These are phyloP conservation scores for Sugiyamaella marilandica DNA, from an alignment of 805 yeast species.

Conservation along the genomic window DNA sequence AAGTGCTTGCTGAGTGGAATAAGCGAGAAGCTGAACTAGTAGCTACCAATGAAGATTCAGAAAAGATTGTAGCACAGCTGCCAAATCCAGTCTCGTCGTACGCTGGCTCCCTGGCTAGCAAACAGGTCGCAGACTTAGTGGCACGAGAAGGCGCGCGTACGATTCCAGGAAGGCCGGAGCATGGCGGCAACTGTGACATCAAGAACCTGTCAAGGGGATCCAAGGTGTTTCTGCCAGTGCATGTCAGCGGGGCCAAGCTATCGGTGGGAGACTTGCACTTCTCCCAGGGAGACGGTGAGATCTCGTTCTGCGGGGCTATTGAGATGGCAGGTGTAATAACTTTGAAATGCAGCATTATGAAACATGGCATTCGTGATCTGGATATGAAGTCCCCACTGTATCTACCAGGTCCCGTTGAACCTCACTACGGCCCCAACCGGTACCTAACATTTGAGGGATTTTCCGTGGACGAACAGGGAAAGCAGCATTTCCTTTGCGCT, in stretches of 20 bases:
- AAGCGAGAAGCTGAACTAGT: constrained; percentile 39
- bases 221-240: constrained; percentile 44
- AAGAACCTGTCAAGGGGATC: constrained; percentile 48
- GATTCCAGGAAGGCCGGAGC: constrained; percentile 50
- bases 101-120: constrained; percentile 38
- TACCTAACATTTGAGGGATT: constrained; percentile 51
- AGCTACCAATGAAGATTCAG: constrained; percentile 18
- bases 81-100: constrained; percentile 38
- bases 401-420: constrained; percentile 46
- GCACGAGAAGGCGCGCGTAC: constrained; percentile 47
- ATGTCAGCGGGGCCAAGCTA: constrained; percentile 45
- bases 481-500: constrained; percentile 43
- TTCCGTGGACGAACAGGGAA: constrained; percentile 47
- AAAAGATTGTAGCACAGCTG: constrained; percentile 39
- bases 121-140: constrained; percentile 30
- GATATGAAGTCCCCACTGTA: constrained; percentile 44
- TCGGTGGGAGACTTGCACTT: constrained; percentile 49
- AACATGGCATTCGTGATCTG: constrained; percentile 40
- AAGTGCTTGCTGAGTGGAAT: constrained; percentile 43
- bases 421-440: constrained; percentile 45
- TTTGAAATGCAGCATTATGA: constrained; percentile 38
- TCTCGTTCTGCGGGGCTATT: constrained; percentile 51
- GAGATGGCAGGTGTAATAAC: constrained; percentile 49
- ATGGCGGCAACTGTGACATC: constrained; percentile 53
- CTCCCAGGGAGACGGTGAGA: constrained; percentile 52